A percentile compares a stretch with the other conserved stretches of the same genome.
These are phyloP conservation scores for Tardiomyces depauwii DNA, from an alignment of 1,139 yeast species.

Conservation along the genomic window DNA sequence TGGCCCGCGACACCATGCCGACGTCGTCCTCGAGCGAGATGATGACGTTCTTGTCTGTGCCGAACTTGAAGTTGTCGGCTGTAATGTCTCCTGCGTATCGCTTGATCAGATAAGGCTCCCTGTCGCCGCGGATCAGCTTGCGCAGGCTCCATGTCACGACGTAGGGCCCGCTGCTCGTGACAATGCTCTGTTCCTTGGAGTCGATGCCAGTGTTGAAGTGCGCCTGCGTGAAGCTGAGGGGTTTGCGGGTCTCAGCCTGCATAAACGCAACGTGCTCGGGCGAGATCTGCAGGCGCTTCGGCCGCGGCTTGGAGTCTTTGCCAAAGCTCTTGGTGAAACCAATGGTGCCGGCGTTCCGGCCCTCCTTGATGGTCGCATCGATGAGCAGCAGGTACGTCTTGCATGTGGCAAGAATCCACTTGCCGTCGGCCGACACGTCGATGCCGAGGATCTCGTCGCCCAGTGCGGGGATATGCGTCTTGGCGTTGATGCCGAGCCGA, in stretches of 20 bases:
- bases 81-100: slow-evolving; percentile 52
- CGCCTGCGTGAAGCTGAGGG: slow-evolving; percentile 57
- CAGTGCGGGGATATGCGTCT: slow-evolving; percentile 66
- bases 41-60: slow-evolving; percentile 58
- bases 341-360: slow-evolving; percentile 45
- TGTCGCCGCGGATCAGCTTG: slow-evolving; percentile 43
- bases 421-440: slow-evolving; percentile 70
- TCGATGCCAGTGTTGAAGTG: slow-evolving; percentile 61
- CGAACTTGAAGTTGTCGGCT: slow-evolving; percentile 71
- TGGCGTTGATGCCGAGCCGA: slow-evolving; percentile 61
- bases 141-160: slow-evolving; percentile 72
- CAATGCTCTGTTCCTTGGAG: slow-evolving; percentile 56
- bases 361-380: slow-evolving; percentile 52
- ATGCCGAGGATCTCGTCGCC: slow-evolving; percentile 63
- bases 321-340: slow-evolving; percentile 63
- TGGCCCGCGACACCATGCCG: slow-evolving; percentile 46
- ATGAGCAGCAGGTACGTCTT: slow-evolving; percentile 54
- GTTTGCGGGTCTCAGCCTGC: slow-evolving; percentile 38
- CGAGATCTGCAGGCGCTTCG: slow-evolving; percentile 51
- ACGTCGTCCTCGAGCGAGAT: slow-evolving; percentile 65
- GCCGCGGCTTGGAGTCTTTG: slow-evolving; percentile 54
- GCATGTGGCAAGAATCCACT: slow-evolving; percentile 76
- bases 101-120: slow-evolving; percentile 51
- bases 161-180: slow-evolving; percentile 71
- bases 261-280: slow-evolving; percentile 69